Conservation (phyloP, 768 basidiomycete species). For the Collybiopsis confluens region DNA sequence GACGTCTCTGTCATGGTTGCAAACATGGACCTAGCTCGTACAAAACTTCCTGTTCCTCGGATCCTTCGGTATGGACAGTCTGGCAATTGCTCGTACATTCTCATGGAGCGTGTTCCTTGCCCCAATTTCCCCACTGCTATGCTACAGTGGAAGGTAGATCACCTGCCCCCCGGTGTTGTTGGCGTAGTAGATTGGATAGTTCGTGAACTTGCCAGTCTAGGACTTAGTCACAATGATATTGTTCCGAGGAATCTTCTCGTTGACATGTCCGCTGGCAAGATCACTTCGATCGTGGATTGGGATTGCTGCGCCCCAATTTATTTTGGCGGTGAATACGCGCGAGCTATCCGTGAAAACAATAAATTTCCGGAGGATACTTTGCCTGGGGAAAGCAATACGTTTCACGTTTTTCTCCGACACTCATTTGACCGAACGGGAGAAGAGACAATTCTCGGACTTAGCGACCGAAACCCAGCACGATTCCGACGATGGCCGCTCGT, state of each 20-base stretch:
- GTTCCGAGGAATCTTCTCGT: neutral
- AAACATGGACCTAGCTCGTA: slow-evolving; percentile 4
- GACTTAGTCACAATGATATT: neutral
- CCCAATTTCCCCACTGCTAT: neutral
- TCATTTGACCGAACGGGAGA: neutral
- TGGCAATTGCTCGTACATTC: slow-evolving; percentile 9
- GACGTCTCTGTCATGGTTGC: slow-evolving; percentile 5
- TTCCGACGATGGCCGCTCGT: neutral
- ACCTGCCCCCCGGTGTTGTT: neutral
- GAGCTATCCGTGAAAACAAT: neutral
- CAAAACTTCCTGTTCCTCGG: neutral
- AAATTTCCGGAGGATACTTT: neutral
- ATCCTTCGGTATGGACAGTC: neutral
- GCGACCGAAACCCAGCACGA: neutral
- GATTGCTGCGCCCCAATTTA: neutral
- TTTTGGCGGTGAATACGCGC: neutral
- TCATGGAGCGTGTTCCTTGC: slow-evolving; percentile 8
- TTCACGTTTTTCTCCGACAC: neutral
- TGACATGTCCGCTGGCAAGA: neutral
- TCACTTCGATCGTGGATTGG: neutral
- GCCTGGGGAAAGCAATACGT: neutral
- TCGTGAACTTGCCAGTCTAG: neutral
- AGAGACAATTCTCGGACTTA: neutral
- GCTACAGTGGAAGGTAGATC: neutral
- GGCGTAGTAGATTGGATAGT: neutral